Percentiles rank a stretch among this genome's conserved stretches.
phyloP scores from a whole-genome alignment of 2,329 filamentous ascomycete species.

The Talaromyces sp. region DNA sequence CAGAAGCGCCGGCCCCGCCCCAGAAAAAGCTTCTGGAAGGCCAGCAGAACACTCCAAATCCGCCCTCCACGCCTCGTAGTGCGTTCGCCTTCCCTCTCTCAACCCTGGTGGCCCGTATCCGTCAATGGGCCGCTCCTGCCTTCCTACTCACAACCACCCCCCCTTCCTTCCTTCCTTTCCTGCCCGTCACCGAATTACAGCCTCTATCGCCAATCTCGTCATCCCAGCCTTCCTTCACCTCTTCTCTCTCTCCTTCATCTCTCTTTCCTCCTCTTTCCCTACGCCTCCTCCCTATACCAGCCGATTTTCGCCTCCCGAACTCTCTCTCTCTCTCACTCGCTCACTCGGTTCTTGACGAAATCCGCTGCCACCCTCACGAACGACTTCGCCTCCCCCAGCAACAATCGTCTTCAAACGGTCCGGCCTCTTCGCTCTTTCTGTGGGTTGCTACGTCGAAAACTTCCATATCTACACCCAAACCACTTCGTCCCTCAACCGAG shows the following conservation, averaged over 20 bases:
- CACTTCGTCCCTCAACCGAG: not conserved
- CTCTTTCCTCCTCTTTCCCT: not conserved
- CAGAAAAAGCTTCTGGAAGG: constrained; percentile 17
- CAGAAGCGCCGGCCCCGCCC: constrained; percentile 10
- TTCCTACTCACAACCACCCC: not conserved
- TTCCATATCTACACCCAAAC: not conserved
- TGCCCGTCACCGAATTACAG: not conserved
- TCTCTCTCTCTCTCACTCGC: too few relatives aligned
- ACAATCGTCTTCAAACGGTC: not conserved
- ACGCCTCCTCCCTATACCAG: not conserved
- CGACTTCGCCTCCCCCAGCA: not conserved
- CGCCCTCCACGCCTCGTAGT: not conserved
- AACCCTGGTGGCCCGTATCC: not conserved
- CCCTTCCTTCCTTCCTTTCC: constrained; percentile 1
- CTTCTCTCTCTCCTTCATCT: not conserved
- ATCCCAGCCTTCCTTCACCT: not conserved
- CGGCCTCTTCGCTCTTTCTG: not conserved
- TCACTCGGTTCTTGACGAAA: too few relatives aligned
- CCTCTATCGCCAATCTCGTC: not conserved
- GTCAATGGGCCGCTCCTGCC: not conserved
- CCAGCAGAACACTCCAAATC: constrained; percentile 11
- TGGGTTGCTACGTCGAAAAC: not conserved
- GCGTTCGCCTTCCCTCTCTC: not conserved
- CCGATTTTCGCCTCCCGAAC: too few relatives aligned
- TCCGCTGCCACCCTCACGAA: not conserved